Conservation (phyloP, 441 rosid genomes). For the Populus trichocarpa region DNA sequence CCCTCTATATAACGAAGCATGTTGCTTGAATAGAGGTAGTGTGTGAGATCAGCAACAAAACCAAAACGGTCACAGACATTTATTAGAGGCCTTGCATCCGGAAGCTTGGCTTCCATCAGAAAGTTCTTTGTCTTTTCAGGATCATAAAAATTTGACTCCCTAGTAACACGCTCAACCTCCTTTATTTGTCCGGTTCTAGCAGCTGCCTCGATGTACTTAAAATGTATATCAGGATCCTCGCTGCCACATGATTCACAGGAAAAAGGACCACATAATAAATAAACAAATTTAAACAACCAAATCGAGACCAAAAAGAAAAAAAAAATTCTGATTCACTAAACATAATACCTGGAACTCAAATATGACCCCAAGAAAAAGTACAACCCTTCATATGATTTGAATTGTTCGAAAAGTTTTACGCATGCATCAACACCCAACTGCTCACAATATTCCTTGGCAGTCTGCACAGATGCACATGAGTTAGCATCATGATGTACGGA, state of each 20-base stretch:
- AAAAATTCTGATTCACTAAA: conserved; percentile 9
- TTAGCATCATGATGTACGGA: conserved; percentile 6
- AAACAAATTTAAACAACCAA: neutral
- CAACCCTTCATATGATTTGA: conserved; percentile 95
- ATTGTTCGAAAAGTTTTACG: conserved; percentile 95
- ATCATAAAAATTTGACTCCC: conserved; percentile 94
- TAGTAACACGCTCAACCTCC: conserved; percentile 97
- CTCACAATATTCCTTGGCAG: conserved; percentile 96
- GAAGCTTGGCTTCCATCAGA: conserved; percentile 95
- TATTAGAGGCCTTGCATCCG: conserved; percentile 85
- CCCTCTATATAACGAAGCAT: conserved; percentile 99
- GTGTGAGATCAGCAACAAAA: conserved; percentile 96
- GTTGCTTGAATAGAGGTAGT: conserved; percentile 92
- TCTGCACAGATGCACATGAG: conserved; percentile 37
- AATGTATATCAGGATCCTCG: conserved; percentile 95
- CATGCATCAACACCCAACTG: conserved; percentile 94
- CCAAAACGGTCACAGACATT: conserved; percentile 99
- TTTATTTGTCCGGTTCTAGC: conserved; percentile 97
- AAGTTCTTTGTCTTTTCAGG: conserved; percentile 95
- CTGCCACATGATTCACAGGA: conserved; percentile 27
- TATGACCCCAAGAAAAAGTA: conserved; percentile 96
- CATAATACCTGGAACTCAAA: conserved; percentile 82
- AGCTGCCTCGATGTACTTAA: conserved; percentile 96
- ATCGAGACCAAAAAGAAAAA: neutral
- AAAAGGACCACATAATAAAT: conserved; percentile 5